Conservation (phyloP, 257 asterid species). For the Primulina eburnea region DNA sequence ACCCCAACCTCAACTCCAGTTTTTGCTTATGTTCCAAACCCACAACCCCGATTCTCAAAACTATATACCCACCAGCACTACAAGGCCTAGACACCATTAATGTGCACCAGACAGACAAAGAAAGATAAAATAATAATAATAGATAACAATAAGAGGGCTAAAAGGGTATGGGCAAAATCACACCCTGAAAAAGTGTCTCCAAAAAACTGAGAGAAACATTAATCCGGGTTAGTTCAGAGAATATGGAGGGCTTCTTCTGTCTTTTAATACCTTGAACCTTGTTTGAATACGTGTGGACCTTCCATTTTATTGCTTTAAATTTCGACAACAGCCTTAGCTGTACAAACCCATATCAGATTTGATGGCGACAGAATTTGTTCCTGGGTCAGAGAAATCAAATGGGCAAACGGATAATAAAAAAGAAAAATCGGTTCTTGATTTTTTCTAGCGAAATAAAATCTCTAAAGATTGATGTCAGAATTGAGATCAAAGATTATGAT, state of each 20-base stretch:
- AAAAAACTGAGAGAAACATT: slow-evolving; percentile 52
- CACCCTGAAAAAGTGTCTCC: slow-evolving; percentile 34
- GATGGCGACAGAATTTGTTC: slow-evolving; percentile 96
- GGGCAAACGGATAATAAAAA: slow-evolving; percentile 55
- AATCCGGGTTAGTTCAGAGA: slow-evolving; percentile 58
- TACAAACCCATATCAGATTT: slow-evolving; percentile 67
- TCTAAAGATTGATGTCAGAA: slow-evolving; percentile 63
- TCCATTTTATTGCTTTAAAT: slow-evolving; percentile 61
- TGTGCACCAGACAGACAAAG: slow-evolving; percentile 29
- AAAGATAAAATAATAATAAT: slow-evolving; percentile 22
- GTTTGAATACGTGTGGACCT: slow-evolving; percentile 67
- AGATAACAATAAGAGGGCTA: slow-evolving; percentile 31
- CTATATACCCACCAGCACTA: slow-evolving; percentile 60
- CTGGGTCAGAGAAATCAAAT: slow-evolving; percentile 52
- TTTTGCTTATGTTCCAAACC: slow-evolving; percentile 43
- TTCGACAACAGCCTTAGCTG: slow-evolving; percentile 80
- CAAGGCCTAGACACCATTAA: slow-evolving; percentile 78
- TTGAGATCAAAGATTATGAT: slow-evolving; percentile 65
- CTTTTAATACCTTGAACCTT: slow-evolving; percentile 86
- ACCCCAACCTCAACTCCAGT: slow-evolving; percentile 43
- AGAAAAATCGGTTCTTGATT: slow-evolving; percentile 41
- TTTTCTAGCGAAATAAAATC: slow-evolving; percentile 41
- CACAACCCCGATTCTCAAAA: slow-evolving; percentile 46
- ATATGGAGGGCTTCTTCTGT: slow-evolving; percentile 45
- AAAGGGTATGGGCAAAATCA: slow-evolving; percentile 70